Conservation (phyloP, 1,284 basidiomycete species). For the Trametes sp. region DNA sequence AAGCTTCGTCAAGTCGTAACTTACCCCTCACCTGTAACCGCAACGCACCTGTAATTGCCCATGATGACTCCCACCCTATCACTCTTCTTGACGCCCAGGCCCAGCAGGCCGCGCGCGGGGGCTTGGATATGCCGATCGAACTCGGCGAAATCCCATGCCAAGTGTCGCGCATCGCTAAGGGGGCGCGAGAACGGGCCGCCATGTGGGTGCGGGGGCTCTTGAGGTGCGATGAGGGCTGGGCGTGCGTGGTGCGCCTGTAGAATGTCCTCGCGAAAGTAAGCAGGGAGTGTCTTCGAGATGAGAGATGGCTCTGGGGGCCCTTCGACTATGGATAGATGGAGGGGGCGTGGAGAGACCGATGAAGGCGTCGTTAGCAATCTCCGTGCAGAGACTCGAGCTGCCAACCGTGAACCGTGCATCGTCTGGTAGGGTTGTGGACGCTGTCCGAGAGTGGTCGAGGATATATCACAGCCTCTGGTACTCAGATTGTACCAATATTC, state of each 20-base stretch:
- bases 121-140: conserved; percentile 73
- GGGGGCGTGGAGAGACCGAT: conserved; percentile 5
- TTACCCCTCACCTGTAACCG: not conserved
- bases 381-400: not conserved
- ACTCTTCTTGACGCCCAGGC: conserved; percentile 76
- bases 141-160: conserved; percentile 80
- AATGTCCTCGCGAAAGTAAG: conserved; percentile 69
- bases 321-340: conserved; percentile 56
- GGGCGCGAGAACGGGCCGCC: conserved; percentile 64
- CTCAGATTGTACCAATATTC: not conserved
- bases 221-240: conserved; percentile 71
- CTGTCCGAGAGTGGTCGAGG: not conserved
- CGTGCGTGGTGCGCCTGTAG: conserved; percentile 56
- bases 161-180: conserved; percentile 53
- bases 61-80: conserved; percentile 85
- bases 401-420: conserved; percentile 4
- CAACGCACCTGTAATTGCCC: conserved; percentile 77
- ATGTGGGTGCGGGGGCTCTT: conserved; percentile 65
- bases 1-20: not conserved
- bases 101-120: conserved; percentile 74
- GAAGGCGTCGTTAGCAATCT: conserved; percentile 8
- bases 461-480: too few species aligned
- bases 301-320: conserved; percentile 71
- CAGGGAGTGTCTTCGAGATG: conserved; percentile 63
- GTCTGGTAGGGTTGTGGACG: not conserved